phyloP scores from a whole-genome alignment of 768 basidiomycete species.

The Tricholoma flavovirens region DNA sequence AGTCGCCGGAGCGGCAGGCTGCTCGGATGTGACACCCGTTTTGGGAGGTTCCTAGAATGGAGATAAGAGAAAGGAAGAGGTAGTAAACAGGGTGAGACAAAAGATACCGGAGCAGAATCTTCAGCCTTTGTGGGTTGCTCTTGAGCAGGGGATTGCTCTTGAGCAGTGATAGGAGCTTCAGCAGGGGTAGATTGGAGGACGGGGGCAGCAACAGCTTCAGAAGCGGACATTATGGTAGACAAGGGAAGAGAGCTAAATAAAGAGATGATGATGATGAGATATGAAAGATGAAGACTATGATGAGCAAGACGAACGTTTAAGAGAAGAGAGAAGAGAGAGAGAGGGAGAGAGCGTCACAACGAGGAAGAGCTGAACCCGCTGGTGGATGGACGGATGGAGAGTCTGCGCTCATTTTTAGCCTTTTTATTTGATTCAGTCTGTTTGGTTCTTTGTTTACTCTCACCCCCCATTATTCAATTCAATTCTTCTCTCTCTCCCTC shows the following conservation, averaged over 20 bases:
- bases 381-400: conserved; percentile 49
- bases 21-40: conserved; percentile 35
- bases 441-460: conserved; percentile 39
- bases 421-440: conserved; percentile 41
- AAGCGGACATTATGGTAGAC: conserved; percentile 78
- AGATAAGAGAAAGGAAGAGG: neutral
- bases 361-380: conserved; percentile 43
- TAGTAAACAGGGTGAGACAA: neutral
- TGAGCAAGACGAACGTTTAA: conserved; percentile 41
- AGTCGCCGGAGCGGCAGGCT: conserved; percentile 17
- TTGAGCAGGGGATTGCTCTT: conserved; percentile 44
- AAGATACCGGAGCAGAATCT: conserved; percentile 21
- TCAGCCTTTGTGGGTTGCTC: conserved; percentile 45
- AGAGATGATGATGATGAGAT: conserved; percentile 9
- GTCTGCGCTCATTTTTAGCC: conserved; percentile 33
- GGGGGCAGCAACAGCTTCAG: conserved; percentile 47
- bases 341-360: conserved; percentile 49
- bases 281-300: no score
- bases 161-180: conserved; percentile 34
- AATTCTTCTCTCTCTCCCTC: conserved; percentile 10
- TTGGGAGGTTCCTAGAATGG: conserved; percentile 23
- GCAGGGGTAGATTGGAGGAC: conserved; percentile 50
- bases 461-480: conserved; percentile 22
- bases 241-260: conserved; percentile 48
- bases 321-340: conserved; percentile 52